Conservation (phyloP, 2,329 filamentous ascomycete genomes). For the Dissoconium aciculare region DNA sequence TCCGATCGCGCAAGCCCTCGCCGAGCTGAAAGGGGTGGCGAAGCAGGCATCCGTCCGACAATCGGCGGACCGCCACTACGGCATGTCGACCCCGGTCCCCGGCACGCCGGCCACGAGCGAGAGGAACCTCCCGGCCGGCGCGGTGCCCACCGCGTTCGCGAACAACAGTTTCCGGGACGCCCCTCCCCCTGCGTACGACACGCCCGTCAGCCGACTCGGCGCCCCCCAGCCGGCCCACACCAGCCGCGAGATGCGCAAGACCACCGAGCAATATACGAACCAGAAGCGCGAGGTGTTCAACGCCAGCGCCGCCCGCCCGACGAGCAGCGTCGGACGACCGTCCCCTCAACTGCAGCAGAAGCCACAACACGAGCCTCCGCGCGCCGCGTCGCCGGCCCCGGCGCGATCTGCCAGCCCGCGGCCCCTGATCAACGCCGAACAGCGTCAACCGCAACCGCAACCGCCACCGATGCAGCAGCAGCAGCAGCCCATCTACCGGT, state of each 20-base stretch:
- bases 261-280: slow-evolving; percentile 72
- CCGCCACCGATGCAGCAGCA: slow-evolving; percentile 9
- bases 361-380: slow-evolving; percentile 20
- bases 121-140: slow-evolving; percentile 27
- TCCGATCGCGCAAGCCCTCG: slow-evolving; percentile 81
- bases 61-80: slow-evolving; percentile 90
- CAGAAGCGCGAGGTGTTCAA: slow-evolving; percentile 71
- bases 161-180: slow-evolving; percentile 44
- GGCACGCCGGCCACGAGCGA: slow-evolving; percentile 23
- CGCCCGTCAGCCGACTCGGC: slow-evolving; percentile 62
- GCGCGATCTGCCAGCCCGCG: slow-evolving; percentile 43
- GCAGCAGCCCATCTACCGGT: slow-evolving; percentile 32
- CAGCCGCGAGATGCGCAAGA: slow-evolving; percentile 86
- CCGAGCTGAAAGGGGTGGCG: slow-evolving; percentile 73
- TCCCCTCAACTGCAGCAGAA: too few relatives aligned
- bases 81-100: slow-evolving; percentile 66
- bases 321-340: slow-evolving; percentile 17
- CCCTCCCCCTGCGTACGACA: slow-evolving; percentile 77
- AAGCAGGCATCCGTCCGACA: slow-evolving; percentile 73
- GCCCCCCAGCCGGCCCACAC: slow-evolving; percentile 87
- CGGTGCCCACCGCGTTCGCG: slow-evolving; percentile 32
- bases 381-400: slow-evolving; percentile 51
- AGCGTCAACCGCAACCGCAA: slow-evolving; percentile 9
- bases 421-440: slow-evolving; percentile 35
- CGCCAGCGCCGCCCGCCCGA: slow-evolving; percentile 15